Evolutionary conservation across 768 basidiomycete species (phyloP), one percentile per base, ranked within the genome.

Genomic region (Guyanaporus albipodus): DNA sequence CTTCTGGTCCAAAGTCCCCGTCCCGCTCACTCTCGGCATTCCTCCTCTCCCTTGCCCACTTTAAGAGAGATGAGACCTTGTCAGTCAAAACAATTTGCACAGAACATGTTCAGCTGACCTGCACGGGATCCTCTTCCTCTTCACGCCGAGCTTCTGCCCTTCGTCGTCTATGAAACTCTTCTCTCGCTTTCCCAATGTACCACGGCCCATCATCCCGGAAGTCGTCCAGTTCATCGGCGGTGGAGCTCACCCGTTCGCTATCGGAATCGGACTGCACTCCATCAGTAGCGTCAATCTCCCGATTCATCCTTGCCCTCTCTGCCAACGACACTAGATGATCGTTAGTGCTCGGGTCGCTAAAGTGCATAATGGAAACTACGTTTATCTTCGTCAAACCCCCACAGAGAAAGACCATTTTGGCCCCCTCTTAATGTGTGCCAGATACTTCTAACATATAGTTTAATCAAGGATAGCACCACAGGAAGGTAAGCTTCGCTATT

Each of bases 401-500:
- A 90, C 29, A 90, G 63, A 52, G 73, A 80, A 24, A 89, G 72
- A 2, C 83, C 85, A 27, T 78, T 80, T 44, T 77, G 68, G 5
- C 89, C 83, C 21, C 90, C 87, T 60, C 73, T 78, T 8, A 90
- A 60, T 9, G 84, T 87, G 58, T 90, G 80, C 87, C 88, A 94
- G 40, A 91, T 68, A 58, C 91, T 94, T 15, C 85, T 82, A 8
- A 80, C 63, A 61, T 97, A 88, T 23, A 99, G 69, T 62, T 89
- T 91, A 41, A 80, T 69, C 31, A 98, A 71, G 3, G 91, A 93
- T 17, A 98, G 68, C 22, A 80, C 66, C 37, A 96, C 88, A 0
- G 95, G 93, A 19, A 97, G 70, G 61, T 90, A 92, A 0, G 93
- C 94, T 59, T 97, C 93, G 33, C 72, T 62, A 58, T 94, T 94